These are phyloP conservation scores for Pharnaceum exiguum DNA, from an alignment of 148 eudicot species.

Conservation along the genomic window DNA sequence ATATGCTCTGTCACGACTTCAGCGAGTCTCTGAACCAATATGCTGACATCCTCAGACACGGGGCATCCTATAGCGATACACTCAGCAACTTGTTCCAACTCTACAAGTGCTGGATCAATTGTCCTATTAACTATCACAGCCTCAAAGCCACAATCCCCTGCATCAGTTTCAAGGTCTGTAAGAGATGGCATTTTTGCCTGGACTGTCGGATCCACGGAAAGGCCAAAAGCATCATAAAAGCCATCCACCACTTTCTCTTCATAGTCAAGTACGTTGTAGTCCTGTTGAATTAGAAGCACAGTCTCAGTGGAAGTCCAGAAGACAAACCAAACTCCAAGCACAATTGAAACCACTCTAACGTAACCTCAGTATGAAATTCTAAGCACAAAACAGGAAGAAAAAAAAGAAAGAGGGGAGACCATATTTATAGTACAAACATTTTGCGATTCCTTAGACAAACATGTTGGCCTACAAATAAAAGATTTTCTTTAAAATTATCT, in stretches of 20 bases:
- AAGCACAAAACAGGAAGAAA: background rate
- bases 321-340: background rate
- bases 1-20: slow-evolving; percentile 88
- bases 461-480: too few relatives aligned
- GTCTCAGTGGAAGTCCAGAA: slow-evolving; percentile 4
- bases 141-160: slow-evolving; percentile 74
- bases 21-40: slow-evolving; percentile 75
- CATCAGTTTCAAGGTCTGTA: slow-evolving; percentile 66
- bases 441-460: too few relatives aligned
- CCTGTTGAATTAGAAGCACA: slow-evolving; percentile 40
- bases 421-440: too few relatives aligned
- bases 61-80: slow-evolving; percentile 78
- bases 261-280: slow-evolving; percentile 84
- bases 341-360: background rate
- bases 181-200: slow-evolving; percentile 88
- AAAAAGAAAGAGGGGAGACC: too few relatives aligned
- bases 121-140: slow-evolving; percentile 76
- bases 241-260: slow-evolving; percentile 94
- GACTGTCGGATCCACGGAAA: slow-evolving; percentile 49
- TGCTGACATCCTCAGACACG: slow-evolving; percentile 40
- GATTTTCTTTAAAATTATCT: too few relatives aligned
- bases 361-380: background rate
- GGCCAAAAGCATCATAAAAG: slow-evolving; percentile 83
- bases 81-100: slow-evolving; percentile 86
- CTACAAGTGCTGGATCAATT: slow-evolving; percentile 78